Base-by-base conservation (phyloP, 2,329 filamentous ascomycete genomes). In the Calonectria pauciramosa region DNA sequence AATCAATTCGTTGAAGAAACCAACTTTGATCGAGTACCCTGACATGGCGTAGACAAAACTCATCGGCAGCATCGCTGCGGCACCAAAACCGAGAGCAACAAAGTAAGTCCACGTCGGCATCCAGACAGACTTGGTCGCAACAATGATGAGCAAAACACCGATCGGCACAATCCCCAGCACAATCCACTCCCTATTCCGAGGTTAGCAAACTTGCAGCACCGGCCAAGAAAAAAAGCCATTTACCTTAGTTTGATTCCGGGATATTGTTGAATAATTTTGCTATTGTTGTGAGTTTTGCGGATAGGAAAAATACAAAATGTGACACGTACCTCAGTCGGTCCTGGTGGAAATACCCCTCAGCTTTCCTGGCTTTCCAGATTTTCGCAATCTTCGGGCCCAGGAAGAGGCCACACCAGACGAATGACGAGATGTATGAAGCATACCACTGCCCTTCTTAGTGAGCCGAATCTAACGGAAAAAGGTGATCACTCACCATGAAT, bases 31-130 rank as follows among this genome's bases (percentile, higher is more conserved):
- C 1, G 67, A 60, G 38, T 47, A 88, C 78, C 91, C 92, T 11
- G 91, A 92, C 36, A 92, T 85, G 2, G 90, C 89, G 68, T 92
- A 92, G 0, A 93, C 85, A 86, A 90, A 92, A 14, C 89, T 88
- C 18, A 93, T 86, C 0, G 91, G 91, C 1, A 92, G 81, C 30
- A 92, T 90, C 18, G 91, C 86, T 14, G 90, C 73, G 0, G 88
- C 90, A 0, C 90, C 90, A 0, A 88, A 91, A 2, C 84, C 84
- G 16, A 93, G 84, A 2, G 88, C 91, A 2, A 92, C 87, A 70
- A 93, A 88, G 68, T 90, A 89, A 0, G 91, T 92, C 89, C 89
- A 93, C 44, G 90, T 85, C 0, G 91, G 91, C 60, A 93, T 91
- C 77, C 89, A 92, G 16, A 92, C 85, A 18, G 89, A 84, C 1